Evolutionary conservation across 2,329 filamentous ascomycete genomes (phyloP), one percentile per base, ranked within the genome.

Genomic region (Venturia nashicola): DNA sequence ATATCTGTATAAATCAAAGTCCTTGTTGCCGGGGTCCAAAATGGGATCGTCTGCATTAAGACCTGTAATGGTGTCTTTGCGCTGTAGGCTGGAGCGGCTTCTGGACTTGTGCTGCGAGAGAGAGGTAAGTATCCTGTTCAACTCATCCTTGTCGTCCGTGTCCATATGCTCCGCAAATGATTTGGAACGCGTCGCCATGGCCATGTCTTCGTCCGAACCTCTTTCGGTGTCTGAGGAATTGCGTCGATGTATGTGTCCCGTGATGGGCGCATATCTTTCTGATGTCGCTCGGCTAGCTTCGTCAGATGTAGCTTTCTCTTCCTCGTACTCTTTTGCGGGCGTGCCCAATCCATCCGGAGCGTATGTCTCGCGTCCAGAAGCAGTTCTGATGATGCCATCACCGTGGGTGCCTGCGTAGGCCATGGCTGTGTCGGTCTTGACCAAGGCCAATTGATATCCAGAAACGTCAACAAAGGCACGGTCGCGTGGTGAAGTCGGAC

Each of bases 1-100:
- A 73, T 80, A 84, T 71, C 79, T 83, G 67, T 80, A 76, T 12
- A 82, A 76, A 65, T 83, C 77, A 68, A 84, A 83, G n/a, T 78
- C 71, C 1, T 77, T 75, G 42, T 74, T 80, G 8, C 69, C 73
- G 0, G 82, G 82, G 67, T 85, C 80, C n/a, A 85, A 72, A 0
- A 76, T 73, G 1, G 80, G 76, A 67, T 83, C 79, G 2, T 73
- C 77, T 23, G 77, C 62, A 27, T 75, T 72, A 8, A 81, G 66
- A 36, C 51, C 51, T 34, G 51, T 18, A 8, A 57, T n/a, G 18
- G 51, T 57, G 18, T 57, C 51, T n/a, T 57, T 57, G 32, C 51
- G 27, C 3, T 75, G 76, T 72, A 71, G n/a, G 72, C 61, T 11
- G 72, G 72, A 44, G 67, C 27, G 27, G 27, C 68, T 40, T 9